Conservation (phyloP, 768 basidiomycete genomes). For the Candolleomyces eurysporus region DNA sequence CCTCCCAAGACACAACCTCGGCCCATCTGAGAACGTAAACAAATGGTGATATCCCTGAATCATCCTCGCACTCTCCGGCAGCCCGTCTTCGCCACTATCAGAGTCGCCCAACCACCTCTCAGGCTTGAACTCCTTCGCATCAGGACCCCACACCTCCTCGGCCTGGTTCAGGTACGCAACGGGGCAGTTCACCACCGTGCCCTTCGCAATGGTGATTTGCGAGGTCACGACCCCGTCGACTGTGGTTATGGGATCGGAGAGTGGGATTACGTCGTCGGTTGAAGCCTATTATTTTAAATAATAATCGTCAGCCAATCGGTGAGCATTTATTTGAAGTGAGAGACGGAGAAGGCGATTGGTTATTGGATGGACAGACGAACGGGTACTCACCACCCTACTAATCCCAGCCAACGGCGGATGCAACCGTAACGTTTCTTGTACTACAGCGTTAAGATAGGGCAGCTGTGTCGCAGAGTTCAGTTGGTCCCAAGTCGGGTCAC, state of each 20-base stretch:
- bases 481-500: slow-evolving; percentile 56
- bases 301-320: background rate
- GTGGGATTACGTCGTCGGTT: slow-evolving; percentile 57
- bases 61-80: slow-evolving; percentile 29
- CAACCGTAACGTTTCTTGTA: slow-evolving; percentile 39
- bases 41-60: slow-evolving; percentile 51
- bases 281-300: slow-evolving; percentile 29
- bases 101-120: slow-evolving; percentile 53
- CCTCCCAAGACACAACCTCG: slow-evolving; percentile 48
- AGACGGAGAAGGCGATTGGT: background rate
- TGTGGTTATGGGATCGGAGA: slow-evolving; percentile 48
- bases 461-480: slow-evolving; percentile 36
- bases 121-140: slow-evolving; percentile 58
- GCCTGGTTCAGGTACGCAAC: slow-evolving; percentile 48
- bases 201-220: slow-evolving; percentile 45
- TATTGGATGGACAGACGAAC: background rate
- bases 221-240: slow-evolving; percentile 36
- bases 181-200: slow-evolving; percentile 41
- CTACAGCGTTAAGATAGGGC: slow-evolving; percentile 56
- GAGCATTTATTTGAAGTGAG: background rate
- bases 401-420: slow-evolving; percentile 36
- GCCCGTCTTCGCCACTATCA: slow-evolving; percentile 15
- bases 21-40: slow-evolving; percentile 52
- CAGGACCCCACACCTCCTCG: slow-evolving; percentile 58
- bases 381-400: slow-evolving; percentile 34